Percentiles rank a stretch among this genome's conserved stretches.
Conservation (phyloP, 371 early-diverging fungal genomes). For the Rhizopus sp. region DNA sequence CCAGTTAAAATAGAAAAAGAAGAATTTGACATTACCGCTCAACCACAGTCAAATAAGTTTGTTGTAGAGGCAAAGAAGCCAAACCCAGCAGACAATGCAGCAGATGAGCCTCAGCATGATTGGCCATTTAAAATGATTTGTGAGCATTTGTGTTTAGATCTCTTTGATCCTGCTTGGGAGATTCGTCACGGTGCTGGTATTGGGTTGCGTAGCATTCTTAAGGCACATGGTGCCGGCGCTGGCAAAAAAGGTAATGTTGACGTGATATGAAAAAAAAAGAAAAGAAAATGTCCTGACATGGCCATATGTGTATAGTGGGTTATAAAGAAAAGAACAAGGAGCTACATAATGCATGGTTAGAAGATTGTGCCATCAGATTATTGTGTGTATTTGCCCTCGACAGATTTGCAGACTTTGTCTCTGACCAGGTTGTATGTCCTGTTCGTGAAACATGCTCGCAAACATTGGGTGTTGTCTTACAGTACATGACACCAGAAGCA, state of each 20-base stretch:
- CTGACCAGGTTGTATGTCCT: constrained; percentile 94
- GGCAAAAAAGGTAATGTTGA: constrained; percentile 62
- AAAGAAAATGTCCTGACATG: not conserved
- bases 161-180: constrained; percentile 94
- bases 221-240: constrained; percentile 84
- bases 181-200: constrained; percentile 96
- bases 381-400: constrained; percentile 94
- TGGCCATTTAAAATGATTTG: constrained; percentile 95
- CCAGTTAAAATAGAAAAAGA: constrained; percentile 53
- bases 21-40: constrained; percentile 67
- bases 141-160: constrained; percentile 86
- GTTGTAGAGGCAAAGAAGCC: constrained; percentile 74
- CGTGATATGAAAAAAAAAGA: not conserved
- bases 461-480: constrained; percentile 84
- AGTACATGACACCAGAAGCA: constrained; percentile 61
- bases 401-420: constrained; percentile 95
- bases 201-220: constrained; percentile 88
- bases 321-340: constrained; percentile 59
- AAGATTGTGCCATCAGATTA: constrained; percentile 86
- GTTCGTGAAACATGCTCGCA: constrained; percentile 97
- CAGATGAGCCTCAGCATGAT: constrained; percentile 43
- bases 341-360: constrained; percentile 79
- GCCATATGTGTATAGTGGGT: constrained; percentile 29
- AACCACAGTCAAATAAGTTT: constrained; percentile 71
- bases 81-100: constrained; percentile 24